Conservation (phyloP, 352 stramenopile genomes). For the Phytophthora hibernalis region DNA sequence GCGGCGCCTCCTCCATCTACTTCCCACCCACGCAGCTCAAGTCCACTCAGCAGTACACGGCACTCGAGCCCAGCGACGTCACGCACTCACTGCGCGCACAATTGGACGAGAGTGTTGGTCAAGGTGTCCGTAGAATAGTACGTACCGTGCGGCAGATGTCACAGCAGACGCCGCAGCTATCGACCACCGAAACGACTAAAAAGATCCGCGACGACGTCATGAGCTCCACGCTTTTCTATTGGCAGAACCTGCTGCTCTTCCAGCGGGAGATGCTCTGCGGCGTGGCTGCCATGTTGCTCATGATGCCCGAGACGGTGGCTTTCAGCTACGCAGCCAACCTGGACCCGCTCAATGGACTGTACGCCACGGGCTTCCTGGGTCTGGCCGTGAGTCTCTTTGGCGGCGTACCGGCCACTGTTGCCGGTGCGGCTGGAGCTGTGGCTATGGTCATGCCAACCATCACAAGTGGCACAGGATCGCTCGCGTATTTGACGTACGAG, state of each 20-base stretch:
- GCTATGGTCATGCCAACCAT: conserved; percentile 92
- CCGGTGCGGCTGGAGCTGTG: conserved; percentile 89
- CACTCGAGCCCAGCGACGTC: conserved; percentile 14
- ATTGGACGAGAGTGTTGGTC: conserved; percentile 39
- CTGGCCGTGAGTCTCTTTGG: conserved; percentile 90
- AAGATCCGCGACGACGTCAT: conserved; percentile 39
- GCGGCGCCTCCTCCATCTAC: conserved; percentile 24
- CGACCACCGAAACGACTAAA: conserved; percentile 15
- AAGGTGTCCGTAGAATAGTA: conserved; percentile 28
- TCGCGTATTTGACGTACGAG: conserved; percentile 67
- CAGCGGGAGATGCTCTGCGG: conserved; percentile 88
- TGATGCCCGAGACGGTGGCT: conserved; percentile 94
- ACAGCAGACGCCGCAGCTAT: conserved; percentile 7
- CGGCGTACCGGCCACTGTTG: conserved; percentile 89
- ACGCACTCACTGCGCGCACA: conserved; percentile 30
- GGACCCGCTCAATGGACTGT: conserved; percentile 89
- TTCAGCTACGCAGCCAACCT: conserved; percentile 94
- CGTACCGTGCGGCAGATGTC: conserved; percentile 15
- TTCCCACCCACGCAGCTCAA: conserved; percentile 5
- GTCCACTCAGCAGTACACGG: conserved; percentile 27
- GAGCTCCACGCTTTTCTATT: conserved; percentile 58
- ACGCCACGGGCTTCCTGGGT: conserved; percentile 93
- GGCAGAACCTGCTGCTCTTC: conserved; percentile 55
- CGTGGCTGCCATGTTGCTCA: conserved; percentile 90
- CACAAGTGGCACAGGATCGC: conserved; percentile 54